Conservation (phyloP, 2,329 filamentous ascomycete species). For the Colletotrichum melonis region DNA sequence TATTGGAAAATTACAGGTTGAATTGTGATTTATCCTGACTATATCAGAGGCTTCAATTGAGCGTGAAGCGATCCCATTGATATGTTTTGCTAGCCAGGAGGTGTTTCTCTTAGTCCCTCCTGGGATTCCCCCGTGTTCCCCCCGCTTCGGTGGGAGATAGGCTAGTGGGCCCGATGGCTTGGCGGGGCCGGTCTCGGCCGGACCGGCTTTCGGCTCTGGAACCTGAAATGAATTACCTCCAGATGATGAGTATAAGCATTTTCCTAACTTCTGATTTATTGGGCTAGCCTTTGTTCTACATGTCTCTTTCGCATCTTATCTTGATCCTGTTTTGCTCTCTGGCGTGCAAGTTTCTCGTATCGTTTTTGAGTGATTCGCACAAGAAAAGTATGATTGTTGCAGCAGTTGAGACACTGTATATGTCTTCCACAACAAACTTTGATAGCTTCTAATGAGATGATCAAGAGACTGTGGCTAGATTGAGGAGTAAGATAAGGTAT, state of each 20-base stretch:
- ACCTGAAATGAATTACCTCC: not conserved
- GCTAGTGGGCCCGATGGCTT: constrained; percentile 17
- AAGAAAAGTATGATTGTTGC: no score
- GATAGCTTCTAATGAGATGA: no score
- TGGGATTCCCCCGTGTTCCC: constrained; percentile 17
- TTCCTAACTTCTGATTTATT: not conserved
- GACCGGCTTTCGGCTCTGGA: not conserved
- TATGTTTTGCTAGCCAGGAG: not conserved
- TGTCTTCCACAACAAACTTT: no score
- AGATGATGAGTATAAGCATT: not conserved
- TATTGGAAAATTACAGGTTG: not conserved
- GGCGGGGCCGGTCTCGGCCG: constrained; percentile 18
- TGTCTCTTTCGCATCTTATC: not conserved
- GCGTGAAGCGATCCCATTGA: not conserved
- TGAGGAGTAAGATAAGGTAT: no score
- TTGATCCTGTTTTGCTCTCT: no score
- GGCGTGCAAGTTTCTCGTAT: no score
- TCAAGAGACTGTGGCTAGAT: no score
- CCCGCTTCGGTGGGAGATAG: constrained; percentile 10
- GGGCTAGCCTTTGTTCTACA: not conserved
- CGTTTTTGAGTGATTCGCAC: no score
- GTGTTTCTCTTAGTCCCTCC: not conserved
- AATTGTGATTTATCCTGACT: not conserved
- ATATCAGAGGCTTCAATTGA: no score
- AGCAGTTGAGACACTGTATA: no score